These are phyloP conservation scores for Xerocomus potaroensis DNA, from an alignment of 768 basidiomycete genomes.

Conservation along the genomic window DNA sequence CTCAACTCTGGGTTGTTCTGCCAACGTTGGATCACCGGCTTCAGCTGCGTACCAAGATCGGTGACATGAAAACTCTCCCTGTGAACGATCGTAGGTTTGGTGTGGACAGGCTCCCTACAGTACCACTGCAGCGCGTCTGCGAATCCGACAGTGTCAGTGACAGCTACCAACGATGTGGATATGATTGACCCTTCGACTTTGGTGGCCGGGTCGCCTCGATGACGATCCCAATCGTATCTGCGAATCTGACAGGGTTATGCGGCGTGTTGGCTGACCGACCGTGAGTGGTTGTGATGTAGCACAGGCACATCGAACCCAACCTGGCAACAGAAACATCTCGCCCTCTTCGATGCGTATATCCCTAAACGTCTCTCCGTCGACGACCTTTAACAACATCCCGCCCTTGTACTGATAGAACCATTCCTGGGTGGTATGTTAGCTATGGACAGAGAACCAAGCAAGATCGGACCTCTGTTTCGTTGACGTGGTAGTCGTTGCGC, in stretches of 20 bases:
- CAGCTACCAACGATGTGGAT: background rate
- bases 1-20: constrained; percentile 60
- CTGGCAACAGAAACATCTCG: constrained; percentile 94
- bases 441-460: background rate
- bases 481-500: constrained; percentile 91
- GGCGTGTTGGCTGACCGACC: constrained; percentile 78
- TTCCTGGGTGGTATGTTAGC: constrained; percentile 47
- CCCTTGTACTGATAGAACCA: constrained; percentile 99
- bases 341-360: constrained; percentile 92
- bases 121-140: constrained; percentile 92
- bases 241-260: constrained; percentile 91
- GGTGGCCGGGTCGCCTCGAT: constrained; percentile 81
- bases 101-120: constrained; percentile 62
- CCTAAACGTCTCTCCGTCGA: constrained; percentile 73
- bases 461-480: constrained; percentile 80
- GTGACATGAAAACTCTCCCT: constrained; percentile 85
- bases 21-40: constrained; percentile 87
- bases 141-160: constrained; percentile 1
- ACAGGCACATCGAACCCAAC: too few species aligned
- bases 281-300: background rate
- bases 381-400: constrained; percentile 82
- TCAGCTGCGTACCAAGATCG: constrained; percentile 90
- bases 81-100: constrained; percentile 66
- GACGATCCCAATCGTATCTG: constrained; percentile 88
- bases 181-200: constrained; percentile 60